Evolutionary conservation across 108 stramenopile species (phyloP), one percentile per base, ranked within the genome.

Genomic region (Mediolabrus comicus): DNA sequence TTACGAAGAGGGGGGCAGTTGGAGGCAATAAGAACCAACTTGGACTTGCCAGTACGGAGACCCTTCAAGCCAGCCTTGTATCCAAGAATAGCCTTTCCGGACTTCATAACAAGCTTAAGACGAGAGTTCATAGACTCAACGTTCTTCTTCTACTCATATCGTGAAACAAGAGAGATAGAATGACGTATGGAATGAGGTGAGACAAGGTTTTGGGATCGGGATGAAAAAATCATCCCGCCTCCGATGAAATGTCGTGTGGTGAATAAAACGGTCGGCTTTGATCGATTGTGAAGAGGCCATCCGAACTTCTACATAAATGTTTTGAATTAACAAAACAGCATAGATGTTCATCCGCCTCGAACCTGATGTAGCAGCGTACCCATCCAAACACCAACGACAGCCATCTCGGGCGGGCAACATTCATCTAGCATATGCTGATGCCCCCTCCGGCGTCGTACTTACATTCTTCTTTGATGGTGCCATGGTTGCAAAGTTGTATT

Each of bases 91-190:
- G 94, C 95, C 93, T 97, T 97, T 32, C 99, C 99, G 6, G 95
- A 96, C 83, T 98, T 97, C 96, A 99, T 98, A 69, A 98, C 97
- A 69, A 99, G 95, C 95, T 98, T 97, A 52, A 99, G 84, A 39
- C 96, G 90, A 67, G 97, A 88, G 97, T 99, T 99, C 94, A 98
- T 97, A 49, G 88, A 91, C 88, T 99, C 99, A 57, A 85, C 87
- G 54, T 74, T 77, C 88, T 92, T 91, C 77, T 92, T 90, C 88
- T 90, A 70, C 72, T 28, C 60, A 66, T 65, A 59, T 31, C 36
- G 17, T 63, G 41, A 4, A 38, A 58, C 12, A 73, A 58, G 49
- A 28, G 4, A 53, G 10, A 46, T 17, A 24, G 46, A 26, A 60
- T 7, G 28, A 9, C 4, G 43, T n/a, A 67, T 56, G 43, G 62